Evolutionary conservation across 2,329 filamentous ascomycete species (phyloP), one percentile per base, ranked within the genome.

Genomic region (Fusarium brevicatenulatum): DNA sequence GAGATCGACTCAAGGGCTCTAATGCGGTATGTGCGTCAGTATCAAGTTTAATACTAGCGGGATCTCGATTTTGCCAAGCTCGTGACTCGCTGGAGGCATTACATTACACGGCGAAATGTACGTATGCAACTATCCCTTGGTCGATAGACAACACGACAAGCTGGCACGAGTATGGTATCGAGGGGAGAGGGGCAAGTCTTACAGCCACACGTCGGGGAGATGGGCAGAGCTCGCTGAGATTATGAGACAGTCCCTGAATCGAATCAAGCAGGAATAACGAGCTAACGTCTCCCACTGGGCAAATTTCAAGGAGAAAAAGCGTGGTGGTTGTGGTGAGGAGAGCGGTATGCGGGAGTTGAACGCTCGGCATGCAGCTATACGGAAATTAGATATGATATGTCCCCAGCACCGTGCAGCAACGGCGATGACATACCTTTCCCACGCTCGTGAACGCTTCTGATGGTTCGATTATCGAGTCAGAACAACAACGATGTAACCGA

Each of bases 281-380:
- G 87, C 83, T 87, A 90, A 90, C 87, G 88, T 89, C 87, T 90
- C 88, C 88, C 86, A 88, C 86, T 79, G 80, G 81, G 79, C 80
- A 83, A 83, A 82, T 80, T 82, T 83, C 80, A 83, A 80, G 78
- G 79, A 79, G 81, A 76, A 79, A 80, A 81, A 84, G 81, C 83
- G 83, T 81, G 32, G 54, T 61, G 54, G 82, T 81, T 80, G 82
- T 82, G 80, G 81, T 83, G 82, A 80, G 74, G 70, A 72, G 71
- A 66, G 78, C 78, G 79, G 79, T 80, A 81, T 81, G 81, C 80
- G 76, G 76, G 66, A 70, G 71, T 70, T 68, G 50, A 66, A 73
- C 72, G 74, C 77, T 78, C 79, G 82, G 81, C 81, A 83, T 81
- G 81, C 79, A 82, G 76, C 81, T 82, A 70, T 68, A 71, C 61